Evolutionary conservation across 192 early-diverging fungal species (phyloP).

Genomic region (Phlyctochytrium arcticum): DNA sequence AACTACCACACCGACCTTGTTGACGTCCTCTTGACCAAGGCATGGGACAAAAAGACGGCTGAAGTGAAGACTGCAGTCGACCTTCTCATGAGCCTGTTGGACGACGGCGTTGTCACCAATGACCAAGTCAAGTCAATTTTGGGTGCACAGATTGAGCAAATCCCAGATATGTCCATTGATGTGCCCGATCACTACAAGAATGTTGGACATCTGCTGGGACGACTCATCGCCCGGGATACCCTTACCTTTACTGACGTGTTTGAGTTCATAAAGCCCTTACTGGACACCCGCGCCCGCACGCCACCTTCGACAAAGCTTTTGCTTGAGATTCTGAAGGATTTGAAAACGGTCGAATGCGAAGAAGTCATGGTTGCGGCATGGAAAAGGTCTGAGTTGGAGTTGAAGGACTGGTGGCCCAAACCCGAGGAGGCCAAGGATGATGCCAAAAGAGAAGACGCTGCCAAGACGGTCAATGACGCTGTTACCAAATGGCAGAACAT

Average conservation of each 20-base stretch:
- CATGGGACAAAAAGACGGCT: slow-evolving; percentile 25
- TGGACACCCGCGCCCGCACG: slow-evolving; percentile 19
- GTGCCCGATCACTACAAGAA: slow-evolving; percentile 63
- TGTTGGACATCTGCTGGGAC: slow-evolving; percentile 46
- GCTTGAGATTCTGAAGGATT: slow-evolving; percentile 17
- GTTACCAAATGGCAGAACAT: too few relatives aligned
- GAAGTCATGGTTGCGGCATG: not conserved
- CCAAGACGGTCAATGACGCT: slow-evolving; percentile 6
- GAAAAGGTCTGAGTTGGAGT: slow-evolving; percentile 17
- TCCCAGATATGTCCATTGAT: slow-evolving; percentile 72
- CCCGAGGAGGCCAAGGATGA: slow-evolving; percentile 12
- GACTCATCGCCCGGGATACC: slow-evolving; percentile 50
- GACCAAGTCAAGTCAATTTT: slow-evolving; percentile 40
- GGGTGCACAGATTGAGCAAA: slow-evolving; percentile 49
- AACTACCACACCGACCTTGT: slow-evolving; percentile 53
- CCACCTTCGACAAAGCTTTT: slow-evolving; percentile 33
- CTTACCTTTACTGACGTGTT: slow-evolving; percentile 46
- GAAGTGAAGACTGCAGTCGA: slow-evolving; percentile 26
- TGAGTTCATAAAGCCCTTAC: slow-evolving; percentile 10
- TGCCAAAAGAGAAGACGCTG: slow-evolving; percentile 28
- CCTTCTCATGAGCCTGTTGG: slow-evolving; percentile 31
- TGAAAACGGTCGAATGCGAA: slow-evolving; percentile 16
- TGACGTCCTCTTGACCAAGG: slow-evolving; percentile 46
- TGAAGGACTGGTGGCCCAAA: slow-evolving; percentile 35
- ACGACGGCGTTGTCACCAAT: slow-evolving; percentile 39